These are phyloP conservation scores for Saussurea involucrata DNA, from an alignment of 129 eudicot species.

Conservation along the genomic window DNA sequence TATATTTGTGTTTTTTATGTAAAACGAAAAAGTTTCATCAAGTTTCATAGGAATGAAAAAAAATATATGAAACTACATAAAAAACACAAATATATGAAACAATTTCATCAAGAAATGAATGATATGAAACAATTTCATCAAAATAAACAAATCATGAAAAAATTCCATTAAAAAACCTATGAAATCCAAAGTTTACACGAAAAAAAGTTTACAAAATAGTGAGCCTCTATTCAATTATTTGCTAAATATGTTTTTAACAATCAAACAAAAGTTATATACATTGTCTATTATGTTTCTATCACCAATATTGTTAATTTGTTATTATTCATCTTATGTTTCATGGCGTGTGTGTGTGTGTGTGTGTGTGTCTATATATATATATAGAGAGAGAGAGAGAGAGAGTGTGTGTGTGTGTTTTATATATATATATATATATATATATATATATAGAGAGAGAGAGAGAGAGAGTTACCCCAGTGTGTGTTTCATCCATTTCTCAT, in stretches of 20 bases:
- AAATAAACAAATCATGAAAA: too few species aligned
- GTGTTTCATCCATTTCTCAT: conserved; percentile 95
- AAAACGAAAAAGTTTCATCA: too few species aligned
- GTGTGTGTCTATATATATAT: neutral
- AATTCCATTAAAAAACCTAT: too few species aligned
- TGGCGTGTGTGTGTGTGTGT: neutral
- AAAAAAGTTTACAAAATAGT: too few species aligned
- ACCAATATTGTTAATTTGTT: neutral
- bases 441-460: conserved; percentile 11
- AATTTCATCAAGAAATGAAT: too few species aligned
- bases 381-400: neutral
- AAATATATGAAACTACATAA: too few species aligned
- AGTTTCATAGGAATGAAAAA: too few species aligned
- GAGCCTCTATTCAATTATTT: too few species aligned
- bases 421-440: neutral
- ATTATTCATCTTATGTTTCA: neutral
- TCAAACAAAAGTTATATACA: neutral
- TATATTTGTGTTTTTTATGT: too few species aligned
- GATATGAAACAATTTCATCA: too few species aligned
- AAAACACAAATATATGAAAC: too few species aligned
- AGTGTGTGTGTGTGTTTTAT: conserved; percentile 43
- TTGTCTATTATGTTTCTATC: conserved; percentile 3
- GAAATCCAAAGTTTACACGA: too few species aligned
- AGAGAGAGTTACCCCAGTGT: conserved; percentile 65
- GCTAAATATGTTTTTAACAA: neutral